Evolutionary conservation across 768 basidiomycete species (phyloP).

Genomic region (Boletus eberwhitei): DNA sequence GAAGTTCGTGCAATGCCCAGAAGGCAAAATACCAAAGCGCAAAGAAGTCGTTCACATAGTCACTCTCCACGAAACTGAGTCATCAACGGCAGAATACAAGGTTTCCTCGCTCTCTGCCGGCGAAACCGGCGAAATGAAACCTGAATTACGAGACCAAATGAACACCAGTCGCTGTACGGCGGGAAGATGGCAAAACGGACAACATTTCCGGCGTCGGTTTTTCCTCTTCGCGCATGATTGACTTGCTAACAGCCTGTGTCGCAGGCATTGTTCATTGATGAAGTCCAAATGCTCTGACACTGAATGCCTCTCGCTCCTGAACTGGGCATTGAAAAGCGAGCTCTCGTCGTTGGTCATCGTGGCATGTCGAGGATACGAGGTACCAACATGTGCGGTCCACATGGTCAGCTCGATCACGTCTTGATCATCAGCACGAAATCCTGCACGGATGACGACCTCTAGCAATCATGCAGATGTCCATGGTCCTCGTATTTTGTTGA

Average conservation of each 20-base stretch:
- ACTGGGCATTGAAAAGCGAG: too few species aligned
- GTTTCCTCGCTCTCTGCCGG: conserved; percentile 94
- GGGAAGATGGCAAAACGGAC: conserved; percentile 97
- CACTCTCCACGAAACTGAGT: conserved; percentile 98
- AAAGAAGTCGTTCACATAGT: conserved; percentile 98
- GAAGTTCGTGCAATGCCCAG: conserved; percentile 96
- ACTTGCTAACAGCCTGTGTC: background rate
- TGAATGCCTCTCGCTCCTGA: conserved; percentile 98
- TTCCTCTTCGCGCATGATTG: background rate
- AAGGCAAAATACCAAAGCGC: conserved; percentile 94
- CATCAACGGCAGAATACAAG: conserved; percentile 97
- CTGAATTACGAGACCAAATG: conserved; percentile 93
- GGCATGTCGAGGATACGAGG: conserved; percentile 94
- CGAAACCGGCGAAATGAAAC: conserved; percentile 98
- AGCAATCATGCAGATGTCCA: too few species aligned
- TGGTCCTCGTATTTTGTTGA: conserved; percentile 35
- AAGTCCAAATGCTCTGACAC: conserved; percentile 99
- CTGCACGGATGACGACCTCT: conserved; percentile 78
- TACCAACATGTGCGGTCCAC: conserved; percentile 90
- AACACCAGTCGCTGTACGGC: conserved; percentile 96
- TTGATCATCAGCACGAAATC: conserved; percentile 92
- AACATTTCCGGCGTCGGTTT: conserved; percentile 87
- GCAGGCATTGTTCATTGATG: conserved; percentile 85
- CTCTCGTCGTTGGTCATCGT: conserved; percentile 88
- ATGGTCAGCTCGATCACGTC: conserved; percentile 92